A percentile compares a stretch with the other conserved stretches of the same genome.
These are phyloP conservation scores for Scleroderma bovista DNA, from an alignment of 768 basidiomycete species.

Conservation along the genomic window DNA sequence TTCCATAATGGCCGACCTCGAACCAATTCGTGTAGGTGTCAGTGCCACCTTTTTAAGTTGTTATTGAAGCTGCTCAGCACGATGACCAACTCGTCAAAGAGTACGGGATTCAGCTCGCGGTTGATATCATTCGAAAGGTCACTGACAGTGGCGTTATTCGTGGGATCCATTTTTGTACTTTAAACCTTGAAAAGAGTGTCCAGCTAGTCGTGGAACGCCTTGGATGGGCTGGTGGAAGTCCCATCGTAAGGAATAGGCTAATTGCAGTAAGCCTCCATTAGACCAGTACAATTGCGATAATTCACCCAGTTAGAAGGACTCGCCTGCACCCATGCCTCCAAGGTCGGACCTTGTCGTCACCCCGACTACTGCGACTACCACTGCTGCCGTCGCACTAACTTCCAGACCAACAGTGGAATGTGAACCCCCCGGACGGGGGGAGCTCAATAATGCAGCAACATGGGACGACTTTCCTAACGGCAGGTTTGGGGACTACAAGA, in stretches of 20 bases:
- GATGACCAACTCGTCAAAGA: conserved; percentile 94
- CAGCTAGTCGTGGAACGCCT: conserved; percentile 77
- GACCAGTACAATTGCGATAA: not conserved
- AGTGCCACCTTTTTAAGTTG: not conserved
- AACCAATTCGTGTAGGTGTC: conserved; percentile 64
- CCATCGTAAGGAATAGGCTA: conserved; percentile 52
- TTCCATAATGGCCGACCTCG: conserved; percentile 57
- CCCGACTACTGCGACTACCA: conserved; percentile 56
- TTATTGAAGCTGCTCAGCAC: conserved; percentile 43
- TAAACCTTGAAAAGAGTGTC: conserved; percentile 96
- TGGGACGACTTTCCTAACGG: conserved; percentile 99
- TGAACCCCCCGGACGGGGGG: conserved; percentile 60
- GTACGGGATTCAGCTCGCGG: conserved; percentile 84
- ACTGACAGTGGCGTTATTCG: conserved; percentile 50
- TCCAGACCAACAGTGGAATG: conserved; percentile 42
- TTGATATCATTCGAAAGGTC: conserved; percentile 66
- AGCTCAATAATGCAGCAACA: conserved; percentile 67
- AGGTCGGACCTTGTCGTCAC: conserved; percentile 47
- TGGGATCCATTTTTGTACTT: conserved; percentile 91
- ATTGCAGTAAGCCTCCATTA: conserved; percentile 47
- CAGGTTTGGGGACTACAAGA: conserved; percentile 95
- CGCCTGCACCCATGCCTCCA: conserved; percentile 28
- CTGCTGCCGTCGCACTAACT: conserved; percentile 53
- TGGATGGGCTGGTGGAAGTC: conserved; percentile 54
- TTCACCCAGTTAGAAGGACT: conserved; percentile 32